These are phyloP conservation scores for Pulveroboletus sp. DNA, from an alignment of 768 basidiomycete genomes.

Conservation along the genomic window DNA sequence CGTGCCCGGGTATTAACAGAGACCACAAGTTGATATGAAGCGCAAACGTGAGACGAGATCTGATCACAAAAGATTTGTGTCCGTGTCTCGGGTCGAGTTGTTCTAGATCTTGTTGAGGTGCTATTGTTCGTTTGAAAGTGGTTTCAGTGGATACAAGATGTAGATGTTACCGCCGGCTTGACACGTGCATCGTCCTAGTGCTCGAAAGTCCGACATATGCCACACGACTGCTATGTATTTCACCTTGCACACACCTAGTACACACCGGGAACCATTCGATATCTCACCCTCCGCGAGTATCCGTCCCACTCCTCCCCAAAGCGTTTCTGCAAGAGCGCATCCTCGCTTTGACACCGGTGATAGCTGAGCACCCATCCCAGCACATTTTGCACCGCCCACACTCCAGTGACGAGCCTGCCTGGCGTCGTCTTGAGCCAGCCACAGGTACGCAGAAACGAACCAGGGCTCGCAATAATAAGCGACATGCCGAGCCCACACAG, in stretches of 20 bases:
- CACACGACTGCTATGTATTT: background rate
- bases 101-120: too few relatives aligned
- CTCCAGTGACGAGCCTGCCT: constrained; percentile 17
- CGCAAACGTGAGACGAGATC: too few relatives aligned
- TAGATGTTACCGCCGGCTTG: background rate
- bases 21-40: too few relatives aligned
- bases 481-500: constrained; percentile 29
- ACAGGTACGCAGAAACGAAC: constrained; percentile 24
- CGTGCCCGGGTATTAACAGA: too few relatives aligned
- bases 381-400: constrained; percentile 28
- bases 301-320: constrained; percentile 24
- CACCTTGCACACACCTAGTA: constrained; percentile 8
- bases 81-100: too few relatives aligned
- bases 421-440: constrained; percentile 25
- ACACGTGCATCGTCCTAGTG: too few relatives aligned
- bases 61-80: too few relatives aligned
- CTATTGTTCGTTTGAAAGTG: too few relatives aligned
- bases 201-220: background rate
- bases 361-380: constrained; percentile 25
- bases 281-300: constrained; percentile 21
- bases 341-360: constrained; percentile 25
- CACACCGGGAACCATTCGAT: constrained; percentile 26
- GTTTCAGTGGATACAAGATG: too few relatives aligned
- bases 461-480: constrained; percentile 28
- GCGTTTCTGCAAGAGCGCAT: constrained; percentile 15